These are phyloP conservation scores for Brassica incana DNA, from an alignment of 345 rosid genomes.

Conservation along the genomic window DNA sequence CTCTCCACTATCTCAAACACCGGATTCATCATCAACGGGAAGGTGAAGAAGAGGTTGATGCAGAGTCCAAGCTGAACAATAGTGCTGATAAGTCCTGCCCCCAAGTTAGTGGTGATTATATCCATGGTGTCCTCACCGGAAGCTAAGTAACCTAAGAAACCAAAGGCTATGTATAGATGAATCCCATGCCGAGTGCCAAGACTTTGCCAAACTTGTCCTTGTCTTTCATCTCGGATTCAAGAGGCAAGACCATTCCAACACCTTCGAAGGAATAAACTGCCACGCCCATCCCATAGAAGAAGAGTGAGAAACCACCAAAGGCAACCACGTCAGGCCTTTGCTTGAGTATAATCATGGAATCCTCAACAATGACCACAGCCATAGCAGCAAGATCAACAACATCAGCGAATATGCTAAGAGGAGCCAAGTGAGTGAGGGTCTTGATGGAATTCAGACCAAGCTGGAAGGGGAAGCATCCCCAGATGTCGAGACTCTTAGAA, in stretches of 20 bases:
- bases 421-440: constrained; percentile 82
- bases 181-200: constrained; percentile 53
- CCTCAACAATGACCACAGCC: constrained; percentile 69
- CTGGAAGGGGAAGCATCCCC: constrained; percentile 85
- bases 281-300: constrained; percentile 82
- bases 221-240: constrained; percentile 69
- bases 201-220: constrained; percentile 58
- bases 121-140: constrained; percentile 70
- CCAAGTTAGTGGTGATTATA: constrained; percentile 77
- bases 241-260: constrained; percentile 74
- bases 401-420: constrained; percentile 88
- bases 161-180: constrained; percentile 70
- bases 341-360: constrained; percentile 43
- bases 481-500: constrained; percentile 57
- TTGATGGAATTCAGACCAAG: constrained; percentile 71
- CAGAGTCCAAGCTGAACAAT: constrained; percentile 81
- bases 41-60: constrained; percentile 80
- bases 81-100: constrained; percentile 54
- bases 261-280: constrained; percentile 78
- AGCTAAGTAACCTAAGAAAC: constrained; percentile 74
- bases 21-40: constrained; percentile 92
- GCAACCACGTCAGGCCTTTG: constrained; percentile 52
- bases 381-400: constrained; percentile 79
- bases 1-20: constrained; percentile 87
- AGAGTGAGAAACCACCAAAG: constrained; percentile 58